Percentiles rank a stretch among this genome's conserved stretches.
Evolutionary conservation across 139 green algal species (phyloP).

Genomic region (Protoeuglena noctilucae): DNA sequence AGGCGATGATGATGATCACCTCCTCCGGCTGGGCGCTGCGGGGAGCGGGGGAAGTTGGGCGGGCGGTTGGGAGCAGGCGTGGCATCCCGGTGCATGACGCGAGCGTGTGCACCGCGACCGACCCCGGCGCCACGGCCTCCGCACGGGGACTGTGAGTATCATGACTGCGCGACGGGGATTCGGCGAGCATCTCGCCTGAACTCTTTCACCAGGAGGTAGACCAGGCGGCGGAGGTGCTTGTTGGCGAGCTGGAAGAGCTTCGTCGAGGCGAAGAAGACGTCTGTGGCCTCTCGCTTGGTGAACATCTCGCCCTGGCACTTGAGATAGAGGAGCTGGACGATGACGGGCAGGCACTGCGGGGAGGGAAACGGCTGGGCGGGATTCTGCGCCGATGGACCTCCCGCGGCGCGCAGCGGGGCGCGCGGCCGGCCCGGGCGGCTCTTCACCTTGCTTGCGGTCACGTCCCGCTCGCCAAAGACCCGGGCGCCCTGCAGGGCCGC

Average conservation of each 20-base stretch:
- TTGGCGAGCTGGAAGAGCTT: slow-evolving; percentile 98
- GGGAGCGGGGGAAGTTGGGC: too few relatives aligned
- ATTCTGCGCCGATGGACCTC: too few relatives aligned
- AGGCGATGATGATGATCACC: slow-evolving; percentile 97
- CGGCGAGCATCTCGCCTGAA: slow-evolving; percentile 78
- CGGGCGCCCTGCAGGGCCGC: slow-evolving; percentile 92
- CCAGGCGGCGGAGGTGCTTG: slow-evolving; percentile 82
- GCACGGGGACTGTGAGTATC: too few relatives aligned
- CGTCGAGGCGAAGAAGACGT: slow-evolving; percentile 96
- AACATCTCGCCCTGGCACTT: slow-evolving; percentile 91
- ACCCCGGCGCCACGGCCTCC: too few relatives aligned
- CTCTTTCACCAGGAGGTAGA: slow-evolving; percentile 99
- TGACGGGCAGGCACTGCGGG: slow-evolving; percentile 56
- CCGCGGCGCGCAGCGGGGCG: too few relatives aligned
- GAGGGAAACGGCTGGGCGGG: too few relatives aligned
- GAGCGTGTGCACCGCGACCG: too few relatives aligned
- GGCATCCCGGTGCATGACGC: too few relatives aligned
- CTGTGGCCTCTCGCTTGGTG: slow-evolving; percentile 93
- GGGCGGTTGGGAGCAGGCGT: too few relatives aligned
- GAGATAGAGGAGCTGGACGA: slow-evolving; percentile 98
- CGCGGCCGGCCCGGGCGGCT: too few relatives aligned
- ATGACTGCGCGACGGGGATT: too few relatives aligned
- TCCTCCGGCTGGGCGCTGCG: too few relatives aligned
- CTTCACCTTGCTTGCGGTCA: slow-evolving; percentile 78
- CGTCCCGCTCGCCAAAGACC: slow-evolving; percentile 84